phyloP scores from a whole-genome alignment of 2,329 filamentous ascomycete species.

The Fusarium mundagurra region DNA sequence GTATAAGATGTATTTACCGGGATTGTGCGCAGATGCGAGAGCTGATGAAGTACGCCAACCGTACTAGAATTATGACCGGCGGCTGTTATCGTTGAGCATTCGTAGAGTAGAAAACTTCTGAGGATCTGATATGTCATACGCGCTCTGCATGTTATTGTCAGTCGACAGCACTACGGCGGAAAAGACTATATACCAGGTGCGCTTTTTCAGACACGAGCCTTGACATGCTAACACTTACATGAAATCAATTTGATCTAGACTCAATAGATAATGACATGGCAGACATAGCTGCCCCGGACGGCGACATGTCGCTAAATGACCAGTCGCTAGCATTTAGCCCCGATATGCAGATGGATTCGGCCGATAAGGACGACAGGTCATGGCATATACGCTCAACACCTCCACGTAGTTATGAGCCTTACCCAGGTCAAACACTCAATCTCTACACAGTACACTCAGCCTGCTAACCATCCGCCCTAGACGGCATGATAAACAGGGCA shows the following conservation, averaged over 20 bases:
- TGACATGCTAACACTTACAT: neutral
- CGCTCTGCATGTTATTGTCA: no score
- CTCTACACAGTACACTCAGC: neutral
- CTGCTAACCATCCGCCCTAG: neutral
- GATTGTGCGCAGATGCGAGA: no score
- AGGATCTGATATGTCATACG: no score
- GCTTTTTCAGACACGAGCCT: neutral
- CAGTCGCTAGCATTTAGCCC: neutral
- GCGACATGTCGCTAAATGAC: neutral
- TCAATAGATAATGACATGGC: neutral
- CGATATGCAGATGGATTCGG: neutral
- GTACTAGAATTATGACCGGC: no score
- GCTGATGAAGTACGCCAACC: no score
- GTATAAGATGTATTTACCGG: no score
- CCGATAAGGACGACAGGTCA: neutral
- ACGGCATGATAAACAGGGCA: neutral
- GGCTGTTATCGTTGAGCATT: no score
- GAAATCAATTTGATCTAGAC: neutral
- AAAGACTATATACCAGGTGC: neutral
- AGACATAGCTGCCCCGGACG: neutral
- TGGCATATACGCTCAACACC: neutral
- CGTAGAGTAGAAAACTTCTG: no score
- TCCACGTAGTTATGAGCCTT: neutral
- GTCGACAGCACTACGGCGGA: neutral
- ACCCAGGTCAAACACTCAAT: neutral